phyloP scores from a whole-genome alignment of 305 asterid species.

The Andrographis paniculata region DNA sequence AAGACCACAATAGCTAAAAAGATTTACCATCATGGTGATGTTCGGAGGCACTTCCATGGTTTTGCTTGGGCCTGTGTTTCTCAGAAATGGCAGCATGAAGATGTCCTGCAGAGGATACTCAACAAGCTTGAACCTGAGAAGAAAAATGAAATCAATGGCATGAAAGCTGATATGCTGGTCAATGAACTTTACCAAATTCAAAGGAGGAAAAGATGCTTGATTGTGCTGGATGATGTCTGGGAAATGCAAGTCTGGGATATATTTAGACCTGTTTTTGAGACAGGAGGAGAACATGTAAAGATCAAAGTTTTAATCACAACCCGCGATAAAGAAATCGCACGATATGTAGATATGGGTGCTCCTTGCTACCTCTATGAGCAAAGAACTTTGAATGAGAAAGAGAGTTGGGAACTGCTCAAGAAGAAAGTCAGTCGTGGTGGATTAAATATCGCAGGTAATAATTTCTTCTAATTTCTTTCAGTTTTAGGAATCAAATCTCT shows the following conservation, averaged over 20 bases:
- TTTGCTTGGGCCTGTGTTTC: conserved; percentile 47
- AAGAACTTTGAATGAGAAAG: conserved; percentile 29
- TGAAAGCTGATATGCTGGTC: conserved; percentile 28
- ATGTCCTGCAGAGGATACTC: conserved; percentile 36
- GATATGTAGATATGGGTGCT: conserved; percentile 25
- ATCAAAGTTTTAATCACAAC: conserved; percentile 43
- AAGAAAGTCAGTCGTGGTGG: conserved; percentile 21
- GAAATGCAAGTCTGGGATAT: conserved; percentile 35
- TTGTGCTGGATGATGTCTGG: conserved; percentile 53
- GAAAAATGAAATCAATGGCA: conserved; percentile 14
- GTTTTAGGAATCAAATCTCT: too few species aligned
- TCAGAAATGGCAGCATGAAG: conserved; percentile 38
- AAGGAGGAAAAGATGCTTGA: conserved; percentile 30
- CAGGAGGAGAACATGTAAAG: conserved; percentile 13
- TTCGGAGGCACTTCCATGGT: conserved; percentile 25
- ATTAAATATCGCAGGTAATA: conserved; percentile 19
- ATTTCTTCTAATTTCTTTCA: too few species aligned
- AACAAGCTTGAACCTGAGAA: conserved; percentile 32
- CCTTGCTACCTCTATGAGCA: conserved; percentile 32
- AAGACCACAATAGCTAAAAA: conserved; percentile 40
- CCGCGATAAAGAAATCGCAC: conserved; percentile 32
- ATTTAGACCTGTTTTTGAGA: conserved; percentile 31
- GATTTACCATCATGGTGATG: conserved; percentile 25
- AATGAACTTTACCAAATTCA: conserved; percentile 28
- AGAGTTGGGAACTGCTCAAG: conserved; percentile 49